Conservation (phyloP, 805 yeast species). For the Yueomyces sp. region DNA sequence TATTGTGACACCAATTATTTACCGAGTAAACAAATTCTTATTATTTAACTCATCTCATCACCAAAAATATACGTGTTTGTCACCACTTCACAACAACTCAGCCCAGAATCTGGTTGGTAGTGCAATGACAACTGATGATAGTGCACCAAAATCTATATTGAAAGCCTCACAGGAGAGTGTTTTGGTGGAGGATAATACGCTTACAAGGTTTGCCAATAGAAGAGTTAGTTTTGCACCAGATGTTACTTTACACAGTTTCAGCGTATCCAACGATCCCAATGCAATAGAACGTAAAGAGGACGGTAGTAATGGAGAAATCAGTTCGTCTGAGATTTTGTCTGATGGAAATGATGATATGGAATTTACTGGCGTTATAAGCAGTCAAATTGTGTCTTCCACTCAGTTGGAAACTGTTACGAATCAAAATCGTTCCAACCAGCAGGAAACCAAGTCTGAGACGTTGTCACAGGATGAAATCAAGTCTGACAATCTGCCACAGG, state of each 20-base stretch:
- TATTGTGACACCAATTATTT: no score
- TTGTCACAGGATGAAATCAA: not conserved
- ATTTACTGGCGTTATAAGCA: not conserved
- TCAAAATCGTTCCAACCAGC: not conserved
- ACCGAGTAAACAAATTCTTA: no score
- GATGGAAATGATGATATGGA: not conserved
- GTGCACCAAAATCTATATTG: not conserved
- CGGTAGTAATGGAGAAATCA: not conserved
- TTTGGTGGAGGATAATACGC: not conserved
- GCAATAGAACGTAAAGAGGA: not conserved
- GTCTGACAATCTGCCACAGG: not conserved
- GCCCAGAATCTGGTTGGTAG: conserved; percentile 1
- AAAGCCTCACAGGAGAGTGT: not conserved
- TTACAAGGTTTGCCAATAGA: conserved; percentile 20
- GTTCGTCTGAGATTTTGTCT: not conserved
- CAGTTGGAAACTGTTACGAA: not conserved
- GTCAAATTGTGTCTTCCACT: not conserved
- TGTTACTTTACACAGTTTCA: conserved; percentile 47
- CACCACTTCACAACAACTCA: no score
- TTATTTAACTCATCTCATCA: no score
- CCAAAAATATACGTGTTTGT: no score
- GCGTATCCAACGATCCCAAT: not conserved
- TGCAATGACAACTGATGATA: conserved; percentile 1
- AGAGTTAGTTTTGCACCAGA: conserved; percentile 72
- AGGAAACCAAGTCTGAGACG: not conserved